phyloP scores from a whole-genome alignment of 345 rosid genomes.

The Pugionium cornutum region DNA sequence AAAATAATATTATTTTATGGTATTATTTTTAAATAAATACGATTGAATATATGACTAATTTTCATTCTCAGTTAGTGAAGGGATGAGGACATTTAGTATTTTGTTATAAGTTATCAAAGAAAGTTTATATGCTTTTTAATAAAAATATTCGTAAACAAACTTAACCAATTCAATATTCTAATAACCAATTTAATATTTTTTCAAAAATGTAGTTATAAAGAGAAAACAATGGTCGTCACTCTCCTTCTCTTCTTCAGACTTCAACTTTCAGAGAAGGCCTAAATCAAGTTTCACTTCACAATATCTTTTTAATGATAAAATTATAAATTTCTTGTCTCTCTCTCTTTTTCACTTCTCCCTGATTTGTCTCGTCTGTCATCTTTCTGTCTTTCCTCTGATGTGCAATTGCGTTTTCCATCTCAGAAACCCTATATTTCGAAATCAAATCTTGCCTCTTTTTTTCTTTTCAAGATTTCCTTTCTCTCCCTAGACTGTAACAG shows the following conservation, averaged over 20 bases:
- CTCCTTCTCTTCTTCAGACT: slow-evolving; percentile 29
- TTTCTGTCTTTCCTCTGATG: slow-evolving; percentile 32
- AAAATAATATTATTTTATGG: no score
- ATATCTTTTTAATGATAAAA: not conserved
- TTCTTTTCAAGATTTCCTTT: slow-evolving; percentile 13
- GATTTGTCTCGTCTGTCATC: slow-evolving; percentile 39
- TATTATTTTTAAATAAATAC: no score
- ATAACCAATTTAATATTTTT: slow-evolving; percentile 8
- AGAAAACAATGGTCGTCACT: slow-evolving; percentile 35
- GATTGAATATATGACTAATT: slow-evolving; percentile 4
- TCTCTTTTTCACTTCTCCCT: slow-evolving; percentile 29
- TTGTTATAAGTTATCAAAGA: slow-evolving; percentile 25
- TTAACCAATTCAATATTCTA: slow-evolving; percentile 15
- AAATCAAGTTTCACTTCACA: slow-evolving; percentile 27
- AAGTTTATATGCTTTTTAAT: slow-evolving; percentile 25
- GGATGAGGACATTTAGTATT: slow-evolving; percentile 11
- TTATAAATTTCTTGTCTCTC: slow-evolving; percentile 32
- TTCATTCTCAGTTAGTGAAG: slow-evolving; percentile 27
- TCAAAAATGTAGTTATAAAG: slow-evolving; percentile 19
- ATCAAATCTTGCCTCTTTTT: slow-evolving; percentile 54
- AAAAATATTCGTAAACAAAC: slow-evolving; percentile 12
- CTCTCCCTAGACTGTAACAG: slow-evolving; percentile 22
- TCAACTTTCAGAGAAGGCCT: slow-evolving; percentile 34
- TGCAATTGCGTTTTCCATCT: slow-evolving; percentile 40
- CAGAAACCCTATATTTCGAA: slow-evolving; percentile 53